Conservation (phyloP, 352 stramenopile genomes). For the Elongisporangium prolatum region DNA sequence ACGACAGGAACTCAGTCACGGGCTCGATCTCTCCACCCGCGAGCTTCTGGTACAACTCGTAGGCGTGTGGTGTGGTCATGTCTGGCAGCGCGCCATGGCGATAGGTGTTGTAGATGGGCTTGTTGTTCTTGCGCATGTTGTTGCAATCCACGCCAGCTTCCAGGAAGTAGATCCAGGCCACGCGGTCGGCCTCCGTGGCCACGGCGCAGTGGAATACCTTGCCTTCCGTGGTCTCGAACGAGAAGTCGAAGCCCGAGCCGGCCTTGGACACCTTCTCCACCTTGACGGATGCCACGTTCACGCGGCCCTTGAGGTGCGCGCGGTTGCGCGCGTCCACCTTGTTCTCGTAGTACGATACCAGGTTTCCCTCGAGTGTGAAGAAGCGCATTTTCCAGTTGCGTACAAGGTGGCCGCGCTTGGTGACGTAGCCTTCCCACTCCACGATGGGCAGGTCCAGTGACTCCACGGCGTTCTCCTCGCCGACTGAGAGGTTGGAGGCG, state of each 20-base stretch:
- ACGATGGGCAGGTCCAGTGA: slow-evolving; percentile 82
- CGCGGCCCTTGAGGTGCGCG: slow-evolving; percentile 79
- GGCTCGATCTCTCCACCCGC: slow-evolving; percentile 43
- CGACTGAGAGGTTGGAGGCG: slow-evolving; percentile 1
- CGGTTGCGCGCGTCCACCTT: slow-evolving; percentile 86
- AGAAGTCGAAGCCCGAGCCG: slow-evolving; percentile 79
- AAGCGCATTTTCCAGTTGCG: slow-evolving; percentile 88
- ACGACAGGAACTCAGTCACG: slow-evolving; percentile 67
- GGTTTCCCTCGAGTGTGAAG: slow-evolving; percentile 84
- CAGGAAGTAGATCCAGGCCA: slow-evolving; percentile 83
- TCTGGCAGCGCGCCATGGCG: slow-evolving; percentile 61
- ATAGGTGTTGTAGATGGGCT: slow-evolving; percentile 77
- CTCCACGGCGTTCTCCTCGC: slow-evolving; percentile 61
- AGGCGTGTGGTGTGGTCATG: slow-evolving; percentile 74
- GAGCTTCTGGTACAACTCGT: slow-evolving; percentile 71
- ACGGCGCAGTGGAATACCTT: slow-evolving; percentile 84
- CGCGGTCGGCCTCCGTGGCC: slow-evolving; percentile 74
- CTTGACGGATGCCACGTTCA: slow-evolving; percentile 75
- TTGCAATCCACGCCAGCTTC: slow-evolving; percentile 74
- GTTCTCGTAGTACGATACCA: slow-evolving; percentile 87
- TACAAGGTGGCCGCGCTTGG: slow-evolving; percentile 83
- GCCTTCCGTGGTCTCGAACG: slow-evolving; percentile 78
- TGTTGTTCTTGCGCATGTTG: slow-evolving; percentile 84
- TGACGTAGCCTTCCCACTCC: slow-evolving; percentile 89
- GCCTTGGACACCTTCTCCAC: slow-evolving; percentile 76